These are phyloP conservation scores for Calonectria pseudoturangicola DNA, from an alignment of 2,329 filamentous ascomycete genomes.

Conservation along the genomic window DNA sequence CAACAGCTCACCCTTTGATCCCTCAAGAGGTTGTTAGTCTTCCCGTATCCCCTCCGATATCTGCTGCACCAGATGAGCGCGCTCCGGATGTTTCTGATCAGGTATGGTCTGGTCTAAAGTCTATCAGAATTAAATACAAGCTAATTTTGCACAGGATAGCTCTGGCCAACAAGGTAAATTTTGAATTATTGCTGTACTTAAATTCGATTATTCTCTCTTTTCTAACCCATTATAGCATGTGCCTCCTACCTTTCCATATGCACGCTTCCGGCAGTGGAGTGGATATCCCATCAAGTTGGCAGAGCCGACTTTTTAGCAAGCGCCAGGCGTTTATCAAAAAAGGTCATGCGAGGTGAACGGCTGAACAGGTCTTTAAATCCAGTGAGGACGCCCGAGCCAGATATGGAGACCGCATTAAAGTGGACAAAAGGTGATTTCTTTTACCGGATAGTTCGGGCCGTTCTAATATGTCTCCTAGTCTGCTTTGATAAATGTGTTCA, in stretches of 20 bases:
- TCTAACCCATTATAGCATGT: neutral
- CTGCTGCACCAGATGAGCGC: conserved; percentile 21
- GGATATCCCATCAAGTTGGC: conserved; percentile 23
- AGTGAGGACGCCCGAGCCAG: conserved; percentile 3
- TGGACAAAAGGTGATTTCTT: conserved; percentile 4
- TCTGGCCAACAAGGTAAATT: conserved; percentile 17
- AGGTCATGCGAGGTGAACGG: conserved; percentile 21
- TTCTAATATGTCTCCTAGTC: neutral
- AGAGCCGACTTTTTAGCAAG: conserved; percentile 6
- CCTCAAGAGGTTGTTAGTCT: neutral
- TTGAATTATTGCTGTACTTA: no score
- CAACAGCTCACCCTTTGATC: neutral
- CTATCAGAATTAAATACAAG: no score
- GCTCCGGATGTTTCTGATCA: neutral
- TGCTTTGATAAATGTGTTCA: conserved; percentile 21
- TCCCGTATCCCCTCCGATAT: conserved; percentile 15
- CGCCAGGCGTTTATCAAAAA: conserved; percentile 8
- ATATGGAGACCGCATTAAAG: conserved; percentile 2
- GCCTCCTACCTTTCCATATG: conserved; percentile 29
- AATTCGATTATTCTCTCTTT: no score
- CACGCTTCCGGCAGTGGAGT: conserved; percentile 21
- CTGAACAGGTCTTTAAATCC: neutral
- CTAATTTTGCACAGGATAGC: conserved; percentile 2
- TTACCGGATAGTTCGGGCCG: neutral
- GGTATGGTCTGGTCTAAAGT: neutral